Conservation (phyloP, 169 alveolate species). For the Sarcocystis neurona region DNA sequence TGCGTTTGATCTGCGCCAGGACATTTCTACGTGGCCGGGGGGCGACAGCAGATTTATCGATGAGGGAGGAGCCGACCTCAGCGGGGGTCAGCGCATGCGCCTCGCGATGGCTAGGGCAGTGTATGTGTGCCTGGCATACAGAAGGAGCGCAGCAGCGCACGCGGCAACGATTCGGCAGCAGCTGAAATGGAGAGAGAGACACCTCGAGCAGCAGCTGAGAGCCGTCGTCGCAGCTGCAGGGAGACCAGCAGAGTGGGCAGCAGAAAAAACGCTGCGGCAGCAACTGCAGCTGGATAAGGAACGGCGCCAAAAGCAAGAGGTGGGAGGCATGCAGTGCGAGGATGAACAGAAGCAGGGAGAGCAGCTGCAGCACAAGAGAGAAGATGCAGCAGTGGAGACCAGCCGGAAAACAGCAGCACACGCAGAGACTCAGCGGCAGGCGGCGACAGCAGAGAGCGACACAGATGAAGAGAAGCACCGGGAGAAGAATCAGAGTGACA, state of each 20-base stretch:
- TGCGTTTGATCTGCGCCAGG: slow-evolving; percentile 73
- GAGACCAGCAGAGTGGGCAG: no score
- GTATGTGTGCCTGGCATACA: slow-evolving; percentile 64
- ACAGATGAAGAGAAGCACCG: background rate
- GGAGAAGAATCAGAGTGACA: background rate
- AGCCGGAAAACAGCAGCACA: no score
- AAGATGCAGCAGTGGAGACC: no score
- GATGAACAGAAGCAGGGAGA: no score
- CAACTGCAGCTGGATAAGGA: no score
- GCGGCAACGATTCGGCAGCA: background rate
- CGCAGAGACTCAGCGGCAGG: no score
- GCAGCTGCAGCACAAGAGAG: no score
- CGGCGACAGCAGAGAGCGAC: no score
- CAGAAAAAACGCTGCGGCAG: no score
- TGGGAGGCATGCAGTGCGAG: no score
- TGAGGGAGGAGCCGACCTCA: slow-evolving; percentile 83
- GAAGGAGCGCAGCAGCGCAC: background rate
- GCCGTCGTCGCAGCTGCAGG: background rate
- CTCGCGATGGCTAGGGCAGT: slow-evolving; percentile 85
- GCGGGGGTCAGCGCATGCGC: slow-evolving; percentile 89
- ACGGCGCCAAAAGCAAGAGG: no score
- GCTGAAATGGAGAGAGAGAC: background rate
- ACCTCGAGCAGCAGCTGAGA: background rate
- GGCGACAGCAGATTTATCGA: slow-evolving; percentile 82
- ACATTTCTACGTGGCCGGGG: slow-evolving; percentile 71